Evolutionary conservation across 352 stramenopile genomes (phyloP), one percentile per base, ranked within the genome.

Genomic region (Ochromonadaceae sp.): DNA sequence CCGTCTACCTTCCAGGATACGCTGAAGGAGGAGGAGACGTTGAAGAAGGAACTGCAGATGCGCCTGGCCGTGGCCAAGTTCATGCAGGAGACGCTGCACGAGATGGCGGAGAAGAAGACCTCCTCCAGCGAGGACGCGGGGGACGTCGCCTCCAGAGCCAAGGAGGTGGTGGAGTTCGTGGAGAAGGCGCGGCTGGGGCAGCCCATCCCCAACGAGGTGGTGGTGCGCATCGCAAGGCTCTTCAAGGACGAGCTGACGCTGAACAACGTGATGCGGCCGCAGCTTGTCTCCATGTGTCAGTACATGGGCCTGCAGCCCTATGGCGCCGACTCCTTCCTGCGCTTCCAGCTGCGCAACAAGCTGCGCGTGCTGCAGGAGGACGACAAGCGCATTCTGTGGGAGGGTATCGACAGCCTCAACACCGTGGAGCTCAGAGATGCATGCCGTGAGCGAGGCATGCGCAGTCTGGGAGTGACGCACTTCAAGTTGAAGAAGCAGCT

Each of bases 241-340:
- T 97, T 98, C 69, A 88, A 93, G 74, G 92, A 98, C 72, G 91
- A 98, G 72, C 76, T 98, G 43, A 98, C 94, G 67, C 78, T 98
- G 35, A 90, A 97, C 76, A 97, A 98, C 71, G 95, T 98, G 73
- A 88, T 86, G 7, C 77, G 91, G 35, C 90, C 92, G 71, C 90
- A 98, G 72, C 82, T 98, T 43, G 90, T 97, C 26, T 88, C 83
- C 41, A 89, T 98, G 86, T 97, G 90, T 68, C 83, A 83, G 39
- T 98, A 95, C 75, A 97, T 98, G 91, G 83, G 83, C 25, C 83
- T 98, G 41, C 76, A 90, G 65, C 85, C 90, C 30, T 98, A 96
- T 75, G 92, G 91, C 35, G 88, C 89, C 56, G 92, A 98, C 76
- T 87, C 87, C 59, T 85, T 98, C 53, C 74, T 98, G 65, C 82